Conservation (phyloP, 2,329 filamentous ascomycete species). For the Colletotrichum navitas region DNA sequence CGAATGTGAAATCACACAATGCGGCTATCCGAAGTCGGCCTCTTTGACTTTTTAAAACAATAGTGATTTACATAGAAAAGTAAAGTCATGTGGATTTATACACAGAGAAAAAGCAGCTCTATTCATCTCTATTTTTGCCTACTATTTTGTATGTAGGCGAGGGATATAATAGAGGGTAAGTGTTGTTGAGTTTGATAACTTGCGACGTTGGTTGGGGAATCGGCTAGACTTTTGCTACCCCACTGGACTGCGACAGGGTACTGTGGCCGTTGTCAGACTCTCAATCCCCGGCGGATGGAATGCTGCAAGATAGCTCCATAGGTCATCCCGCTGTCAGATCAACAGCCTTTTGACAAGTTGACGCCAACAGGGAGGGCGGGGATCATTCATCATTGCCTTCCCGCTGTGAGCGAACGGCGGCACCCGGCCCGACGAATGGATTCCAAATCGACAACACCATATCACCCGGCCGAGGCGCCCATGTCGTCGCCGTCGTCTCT, state of each 20-base stretch:
- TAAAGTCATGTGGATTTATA: no score
- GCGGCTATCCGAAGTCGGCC: no score
- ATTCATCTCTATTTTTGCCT: no score
- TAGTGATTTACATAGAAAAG: no score
- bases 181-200: no score
- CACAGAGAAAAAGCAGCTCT: no score
- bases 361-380: neutral
- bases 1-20: no score
- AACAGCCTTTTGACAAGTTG: neutral
- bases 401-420: constrained; percentile 7
- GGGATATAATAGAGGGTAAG: no score
- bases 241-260: neutral
- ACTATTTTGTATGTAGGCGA: no score
- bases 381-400: neutral
- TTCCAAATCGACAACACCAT: constrained; percentile 29
- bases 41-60: no score
- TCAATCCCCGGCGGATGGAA: neutral
- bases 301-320: neutral
- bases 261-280: neutral
- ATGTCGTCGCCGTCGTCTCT: neutral
- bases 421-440: constrained; percentile 9
- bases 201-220: no score
- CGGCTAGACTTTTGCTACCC: no score
- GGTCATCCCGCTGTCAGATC: neutral
- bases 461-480: constrained; percentile 21